A percentile compares a stretch with the other conserved stretches of the same genome.
These are phyloP conservation scores for Spiraea crenata DNA, from an alignment of 331 rosid genomes.

Conservation along the genomic window DNA sequence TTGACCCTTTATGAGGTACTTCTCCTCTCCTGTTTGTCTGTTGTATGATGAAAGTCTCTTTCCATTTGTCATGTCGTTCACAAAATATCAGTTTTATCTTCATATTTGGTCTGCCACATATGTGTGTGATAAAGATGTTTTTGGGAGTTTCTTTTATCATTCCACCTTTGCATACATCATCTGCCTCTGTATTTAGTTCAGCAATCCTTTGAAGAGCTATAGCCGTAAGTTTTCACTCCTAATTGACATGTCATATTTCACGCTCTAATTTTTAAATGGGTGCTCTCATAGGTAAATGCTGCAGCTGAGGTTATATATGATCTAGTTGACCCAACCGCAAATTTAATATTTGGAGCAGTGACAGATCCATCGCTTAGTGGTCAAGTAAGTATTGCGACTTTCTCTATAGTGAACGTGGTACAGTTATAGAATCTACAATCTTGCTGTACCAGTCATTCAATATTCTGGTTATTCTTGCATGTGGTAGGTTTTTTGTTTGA, in stretches of 20 bases:
- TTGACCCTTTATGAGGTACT: slow-evolving; percentile 89
- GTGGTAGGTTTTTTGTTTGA: background rate
- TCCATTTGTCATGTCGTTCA: background rate
- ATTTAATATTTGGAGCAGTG: slow-evolving; percentile 95
- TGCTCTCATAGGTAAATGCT: slow-evolving; percentile 80
- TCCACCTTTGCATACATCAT: slow-evolving; percentile 1
- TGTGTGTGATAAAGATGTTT: background rate
- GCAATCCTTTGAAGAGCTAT: background rate
- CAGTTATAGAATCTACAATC: background rate
- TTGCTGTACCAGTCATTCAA: background rate
- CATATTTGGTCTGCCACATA: background rate
- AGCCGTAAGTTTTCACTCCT: background rate
- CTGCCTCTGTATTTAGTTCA: background rate
- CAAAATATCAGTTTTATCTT: background rate
- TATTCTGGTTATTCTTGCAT: background rate
- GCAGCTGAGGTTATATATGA: slow-evolving; percentile 99
- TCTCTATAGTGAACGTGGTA: slow-evolving; percentile 4
- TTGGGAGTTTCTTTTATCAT: background rate
- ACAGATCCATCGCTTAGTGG: slow-evolving; percentile 95
- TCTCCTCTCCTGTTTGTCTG: slow-evolving; percentile 2
- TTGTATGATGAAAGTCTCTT: background rate
- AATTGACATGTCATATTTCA: background rate
- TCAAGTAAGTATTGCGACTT: slow-evolving; percentile 64
- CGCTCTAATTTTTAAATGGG: slow-evolving; percentile 18
- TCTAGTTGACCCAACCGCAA: slow-evolving; percentile 97